Evolutionary conservation across 331 rosid genomes (phyloP).

Genomic region (Pyracantha coccinea): DNA sequence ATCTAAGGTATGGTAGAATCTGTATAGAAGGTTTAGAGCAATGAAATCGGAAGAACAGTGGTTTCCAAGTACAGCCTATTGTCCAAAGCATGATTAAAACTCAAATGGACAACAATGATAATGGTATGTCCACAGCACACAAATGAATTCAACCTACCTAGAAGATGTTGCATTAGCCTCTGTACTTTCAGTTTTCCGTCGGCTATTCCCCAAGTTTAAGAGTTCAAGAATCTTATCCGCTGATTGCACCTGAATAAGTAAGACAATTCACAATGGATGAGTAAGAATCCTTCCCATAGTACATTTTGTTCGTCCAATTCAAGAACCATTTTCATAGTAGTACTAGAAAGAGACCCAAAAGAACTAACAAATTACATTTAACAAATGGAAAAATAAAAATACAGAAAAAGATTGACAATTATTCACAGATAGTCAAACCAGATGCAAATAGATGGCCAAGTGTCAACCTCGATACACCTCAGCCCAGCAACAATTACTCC

Average conservation of each 20-base stretch:
- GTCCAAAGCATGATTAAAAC: neutral
- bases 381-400: neutral
- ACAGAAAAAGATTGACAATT: conserved; percentile 1
- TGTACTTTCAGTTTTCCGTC: conserved; percentile 60
- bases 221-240: conserved; percentile 68
- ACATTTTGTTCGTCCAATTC: neutral
- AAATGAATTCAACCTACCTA: conserved; percentile 24
- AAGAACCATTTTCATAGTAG: neutral
- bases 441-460: neutral
- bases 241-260: conserved; percentile 43
- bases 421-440: neutral
- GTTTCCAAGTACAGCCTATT: neutral
- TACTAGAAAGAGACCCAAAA: neutral
- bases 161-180: conserved; percentile 59
- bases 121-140: neutral
- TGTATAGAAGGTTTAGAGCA: neutral
- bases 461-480: conserved; percentile 44
- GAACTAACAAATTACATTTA: neutral
- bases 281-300: neutral
- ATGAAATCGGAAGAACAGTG: neutral
- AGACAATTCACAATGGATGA: neutral
- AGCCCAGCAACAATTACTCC: conserved; percentile 57
- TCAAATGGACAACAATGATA: neutral
- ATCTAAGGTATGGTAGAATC: neutral
- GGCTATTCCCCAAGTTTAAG: conserved; percentile 52